Base-by-base conservation (phyloP, 2,329 filamentous ascomycete genomes). In the Claviceps africana region DNA sequence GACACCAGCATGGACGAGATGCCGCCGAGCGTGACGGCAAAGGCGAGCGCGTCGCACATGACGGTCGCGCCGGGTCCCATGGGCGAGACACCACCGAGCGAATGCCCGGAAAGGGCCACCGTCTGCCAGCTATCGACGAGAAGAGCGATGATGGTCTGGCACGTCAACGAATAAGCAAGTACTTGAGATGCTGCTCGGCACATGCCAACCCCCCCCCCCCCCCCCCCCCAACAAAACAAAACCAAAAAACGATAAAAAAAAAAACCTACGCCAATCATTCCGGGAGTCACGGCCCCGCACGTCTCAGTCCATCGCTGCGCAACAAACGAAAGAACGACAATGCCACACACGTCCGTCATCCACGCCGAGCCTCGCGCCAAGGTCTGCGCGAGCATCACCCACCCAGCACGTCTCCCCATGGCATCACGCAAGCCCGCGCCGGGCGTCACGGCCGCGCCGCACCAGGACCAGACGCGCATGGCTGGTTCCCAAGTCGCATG, bases 41-140 rank as follows among this genome's bases (percentile, higher is more conserved):
- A 56, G 8, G 63, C 56, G 43, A 68, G 62, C 42, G 67, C 54
- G 48, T 69, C 67, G 54, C 65, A 62, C 7, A 66, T 52, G 6
- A 65, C 55, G 39, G 56, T 58, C n/a, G 64, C 59, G 3, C 61
- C 60, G 2, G 63, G 56, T 19, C 60, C 54, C 28, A 65, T 52
- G 30, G 61, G 56, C 17, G 57, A 53, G 15, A 67, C 61, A 8
- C 59, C 59, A 13, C 9, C 11, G 11, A 59, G 52, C 8, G 59
- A 53, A 8, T 58, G 54, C 28, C 67, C 62, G 6, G 59, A 56
- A 15, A 63, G 55, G 3, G 65, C 62, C 47, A 64, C 51, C 44
- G 64, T 60, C 42, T 68, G 64, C 65, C 66, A 68, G 58, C 64
- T 68, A 47, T 70, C 67, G 50, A 66, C 66, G 56, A 70, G 61